These are phyloP conservation scores for Hibiscus mutabilis DNA, from an alignment of 345 rosid genomes.

Conservation along the genomic window DNA sequence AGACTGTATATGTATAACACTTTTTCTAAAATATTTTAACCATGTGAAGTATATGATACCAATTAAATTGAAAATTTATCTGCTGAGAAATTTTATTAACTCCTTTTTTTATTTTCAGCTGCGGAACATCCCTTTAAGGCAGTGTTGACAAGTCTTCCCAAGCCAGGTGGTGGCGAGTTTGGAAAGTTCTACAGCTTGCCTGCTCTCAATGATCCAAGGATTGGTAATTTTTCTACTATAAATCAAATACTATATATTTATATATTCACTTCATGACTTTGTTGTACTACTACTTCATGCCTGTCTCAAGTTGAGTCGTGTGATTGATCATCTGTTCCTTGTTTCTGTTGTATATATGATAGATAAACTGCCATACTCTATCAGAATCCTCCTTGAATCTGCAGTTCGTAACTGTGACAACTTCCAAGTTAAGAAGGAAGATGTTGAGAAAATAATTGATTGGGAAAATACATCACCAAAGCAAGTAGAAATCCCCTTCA, in stretches of 20 bases:
- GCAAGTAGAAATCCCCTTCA: constrained; percentile 96
- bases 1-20: too few species aligned
- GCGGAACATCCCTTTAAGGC: not conserved
- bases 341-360: constrained; percentile 18
- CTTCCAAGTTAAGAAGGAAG: constrained; percentile 86
- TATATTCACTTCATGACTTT: not conserved
- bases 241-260: too few species aligned
- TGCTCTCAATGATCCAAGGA: not conserved
- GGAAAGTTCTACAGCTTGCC: not conserved
- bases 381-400: constrained; percentile 90
- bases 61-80: too few species aligned
- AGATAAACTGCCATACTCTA: constrained; percentile 90
- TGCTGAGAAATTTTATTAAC: too few species aligned
- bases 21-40: too few species aligned
- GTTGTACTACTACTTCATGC: too few species aligned
- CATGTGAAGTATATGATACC: too few species aligned
- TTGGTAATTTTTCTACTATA: not conserved
- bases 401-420: constrained; percentile 93
- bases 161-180: not conserved
- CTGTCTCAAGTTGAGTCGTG: not conserved
- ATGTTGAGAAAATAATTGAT: constrained; percentile 93
- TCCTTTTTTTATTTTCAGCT: not conserved
- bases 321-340: constrained; percentile 6
- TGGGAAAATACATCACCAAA: constrained; percentile 89
- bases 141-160: not conserved